phyloP scores from a whole-genome alignment of 2,329 filamentous ascomycete genomes.

The Scleromitrula shiraiana region DNA sequence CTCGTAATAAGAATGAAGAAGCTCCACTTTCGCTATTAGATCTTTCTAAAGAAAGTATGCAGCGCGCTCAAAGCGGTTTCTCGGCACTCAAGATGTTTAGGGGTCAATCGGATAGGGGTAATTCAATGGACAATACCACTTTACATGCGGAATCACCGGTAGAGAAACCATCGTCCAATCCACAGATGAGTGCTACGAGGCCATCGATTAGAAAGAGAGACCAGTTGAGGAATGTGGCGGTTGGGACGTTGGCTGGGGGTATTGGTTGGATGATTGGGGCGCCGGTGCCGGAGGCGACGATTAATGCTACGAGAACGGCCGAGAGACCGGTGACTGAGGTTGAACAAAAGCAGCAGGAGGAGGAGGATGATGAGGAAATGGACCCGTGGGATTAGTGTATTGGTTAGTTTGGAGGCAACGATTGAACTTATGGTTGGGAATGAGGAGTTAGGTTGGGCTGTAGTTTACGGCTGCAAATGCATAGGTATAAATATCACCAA shows the following conservation, averaged over 20 bases:
- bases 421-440: too few relatives aligned
- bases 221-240: slow-evolving; percentile 57
- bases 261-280: slow-evolving; percentile 62
- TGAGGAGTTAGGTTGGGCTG: too few relatives aligned
- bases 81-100: slow-evolving; percentile 39
- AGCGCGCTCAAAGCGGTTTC: slow-evolving; percentile 50
- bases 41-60: slow-evolving; percentile 52
- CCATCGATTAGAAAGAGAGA: slow-evolving; percentile 60
- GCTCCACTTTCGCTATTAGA: slow-evolving; percentile 59
- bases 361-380: neutral
- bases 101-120: slow-evolving; percentile 8
- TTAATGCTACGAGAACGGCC: neutral
- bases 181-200: neutral
- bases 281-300: slow-evolving; percentile 22
- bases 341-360: neutral
- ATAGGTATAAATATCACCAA: too few relatives aligned
- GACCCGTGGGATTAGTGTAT: too few relatives aligned
- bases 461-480: too few relatives aligned
- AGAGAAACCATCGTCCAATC: neutral
- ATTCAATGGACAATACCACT: neutral
- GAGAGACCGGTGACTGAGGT: neutral
- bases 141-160: neutral
- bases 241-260: slow-evolving; percentile 58
- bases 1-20: slow-evolving; percentile 42
- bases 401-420: too few relatives aligned